Conservation (phyloP, 2,329 filamentous ascomycete species). For the Aureobasidium sp. region DNA sequence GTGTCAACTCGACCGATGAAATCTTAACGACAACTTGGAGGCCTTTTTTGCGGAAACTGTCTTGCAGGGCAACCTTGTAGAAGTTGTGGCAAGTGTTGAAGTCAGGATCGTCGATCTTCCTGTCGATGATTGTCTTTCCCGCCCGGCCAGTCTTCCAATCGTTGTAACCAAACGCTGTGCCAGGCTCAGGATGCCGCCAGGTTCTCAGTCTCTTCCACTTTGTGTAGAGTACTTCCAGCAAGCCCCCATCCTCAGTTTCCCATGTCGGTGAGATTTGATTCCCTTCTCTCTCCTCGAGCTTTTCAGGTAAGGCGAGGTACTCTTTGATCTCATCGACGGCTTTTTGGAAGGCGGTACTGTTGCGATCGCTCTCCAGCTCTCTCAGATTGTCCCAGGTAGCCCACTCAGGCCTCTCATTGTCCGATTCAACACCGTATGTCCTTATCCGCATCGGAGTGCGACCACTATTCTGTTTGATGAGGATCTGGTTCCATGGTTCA, state of each 20-base stretch:
- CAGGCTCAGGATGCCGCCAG: slow-evolving; percentile 16
- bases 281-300: background rate
- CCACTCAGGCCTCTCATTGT: background rate
- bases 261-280: background rate
- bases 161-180: slow-evolving; percentile 11
- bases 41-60: slow-evolving; percentile 42
- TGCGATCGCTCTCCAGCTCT: background rate
- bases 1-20: slow-evolving; percentile 60
- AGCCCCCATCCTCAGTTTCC: background rate
- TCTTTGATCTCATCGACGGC: slow-evolving; percentile 5
- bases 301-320: slow-evolving; percentile 2
- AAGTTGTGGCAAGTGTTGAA: background rate
- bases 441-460: background rate
- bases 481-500: slow-evolving; percentile 20
- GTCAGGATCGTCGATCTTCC: background rate
- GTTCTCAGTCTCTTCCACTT: background rate
- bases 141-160: slow-evolving; percentile 12
- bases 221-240: background rate
- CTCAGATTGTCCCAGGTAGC: background rate
- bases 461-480: slow-evolving; percentile 6
- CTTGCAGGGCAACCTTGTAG: background rate
- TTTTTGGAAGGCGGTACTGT: background rate
- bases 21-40: slow-evolving; percentile 70
- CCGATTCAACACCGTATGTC: slow-evolving; percentile 12
- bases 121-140: background rate